phyloP scores from a whole-genome alignment of 345 rosid species.

The Noccaea bulbosa region DNA sequence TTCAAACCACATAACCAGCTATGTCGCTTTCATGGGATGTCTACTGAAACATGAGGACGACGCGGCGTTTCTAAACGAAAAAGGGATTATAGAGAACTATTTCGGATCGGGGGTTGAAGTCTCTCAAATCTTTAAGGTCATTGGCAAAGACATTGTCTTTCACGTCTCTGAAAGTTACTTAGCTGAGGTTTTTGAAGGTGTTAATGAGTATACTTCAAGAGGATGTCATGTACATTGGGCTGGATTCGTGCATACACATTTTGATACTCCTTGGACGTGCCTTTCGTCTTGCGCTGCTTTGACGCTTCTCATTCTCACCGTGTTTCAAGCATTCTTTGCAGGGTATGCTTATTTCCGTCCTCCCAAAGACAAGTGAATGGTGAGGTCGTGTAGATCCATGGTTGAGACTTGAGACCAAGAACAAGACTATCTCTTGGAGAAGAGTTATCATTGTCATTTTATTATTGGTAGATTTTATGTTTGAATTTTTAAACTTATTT shows the following conservation, averaged over 20 bases:
- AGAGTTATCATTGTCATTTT: too few species aligned
- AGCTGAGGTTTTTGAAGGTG: conserved; percentile 46
- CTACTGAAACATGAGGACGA: conserved; percentile 49
- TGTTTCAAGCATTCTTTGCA: conserved; percentile 19
- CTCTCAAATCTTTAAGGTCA: conserved; percentile 49
- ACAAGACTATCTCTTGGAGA: too few species aligned
- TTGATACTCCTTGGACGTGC: conserved; percentile 14
- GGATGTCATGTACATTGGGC: conserved; percentile 12
- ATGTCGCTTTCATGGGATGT: conserved; percentile 55
- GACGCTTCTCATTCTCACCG: background rate
- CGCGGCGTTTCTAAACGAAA: conserved; percentile 49
- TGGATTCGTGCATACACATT: conserved; percentile 8
- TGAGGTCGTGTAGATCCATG: background rate
- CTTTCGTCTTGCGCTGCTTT: conserved; percentile 13
- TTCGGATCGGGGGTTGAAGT: conserved; percentile 57
- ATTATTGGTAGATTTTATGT: too few species aligned
- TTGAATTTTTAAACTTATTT: too few species aligned
- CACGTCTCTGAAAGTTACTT: conserved; percentile 48
- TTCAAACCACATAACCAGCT: conserved; percentile 46
- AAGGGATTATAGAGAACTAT: conserved; percentile 54
- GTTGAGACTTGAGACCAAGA: background rate
- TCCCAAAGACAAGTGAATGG: conserved; percentile 2
- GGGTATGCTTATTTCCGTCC: conserved; percentile 10
- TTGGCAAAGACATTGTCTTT: conserved; percentile 54
- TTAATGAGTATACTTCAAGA: conserved; percentile 52